These are phyloP conservation scores for Dactylellina drechsleri DNA, from an alignment of 2,329 filamentous ascomycete genomes.

Conservation along the genomic window DNA sequence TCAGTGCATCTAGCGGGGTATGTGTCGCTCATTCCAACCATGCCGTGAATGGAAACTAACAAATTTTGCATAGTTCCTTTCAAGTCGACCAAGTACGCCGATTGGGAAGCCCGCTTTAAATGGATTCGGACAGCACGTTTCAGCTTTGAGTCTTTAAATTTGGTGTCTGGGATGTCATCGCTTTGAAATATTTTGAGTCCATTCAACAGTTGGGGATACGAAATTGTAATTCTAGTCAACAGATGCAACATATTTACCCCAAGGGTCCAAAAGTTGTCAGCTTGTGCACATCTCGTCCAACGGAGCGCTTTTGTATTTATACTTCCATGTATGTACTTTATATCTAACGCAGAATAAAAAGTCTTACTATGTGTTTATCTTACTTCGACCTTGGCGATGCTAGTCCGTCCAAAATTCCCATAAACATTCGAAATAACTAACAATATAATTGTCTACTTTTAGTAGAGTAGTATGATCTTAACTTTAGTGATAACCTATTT, in stretches of 20 bases:
- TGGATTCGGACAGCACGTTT: conserved; percentile 11
- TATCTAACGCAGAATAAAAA: conserved; percentile 14
- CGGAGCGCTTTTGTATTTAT: neutral
- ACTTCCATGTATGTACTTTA: conserved; percentile 16
- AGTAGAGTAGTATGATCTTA: neutral
- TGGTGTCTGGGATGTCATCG: neutral
- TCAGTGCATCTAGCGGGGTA: conserved; percentile 87
- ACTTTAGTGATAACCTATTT: neutral
- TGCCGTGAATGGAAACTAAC: neutral
- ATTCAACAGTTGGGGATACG: too few relatives aligned
- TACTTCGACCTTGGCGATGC: too few relatives aligned
- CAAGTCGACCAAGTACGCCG: conserved; percentile 41
- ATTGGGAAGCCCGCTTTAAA: conserved; percentile 19
- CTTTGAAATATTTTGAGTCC: neutral
- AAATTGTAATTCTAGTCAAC: neutral
- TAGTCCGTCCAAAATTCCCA: too few relatives aligned
- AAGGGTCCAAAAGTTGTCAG: neutral
- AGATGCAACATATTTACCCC: neutral
- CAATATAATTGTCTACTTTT: too few relatives aligned
- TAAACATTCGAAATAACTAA: too few relatives aligned
- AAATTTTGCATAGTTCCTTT: conserved; percentile 31
- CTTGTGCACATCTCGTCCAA: neutral
- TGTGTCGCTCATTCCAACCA: conserved; percentile 62
- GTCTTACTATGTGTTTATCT: neutral
- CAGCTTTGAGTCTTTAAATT: conserved; percentile 22